Evolutionary conservation across 306 rosid genomes (phyloP).

Genomic region (Dalbergia oliveri): DNA sequence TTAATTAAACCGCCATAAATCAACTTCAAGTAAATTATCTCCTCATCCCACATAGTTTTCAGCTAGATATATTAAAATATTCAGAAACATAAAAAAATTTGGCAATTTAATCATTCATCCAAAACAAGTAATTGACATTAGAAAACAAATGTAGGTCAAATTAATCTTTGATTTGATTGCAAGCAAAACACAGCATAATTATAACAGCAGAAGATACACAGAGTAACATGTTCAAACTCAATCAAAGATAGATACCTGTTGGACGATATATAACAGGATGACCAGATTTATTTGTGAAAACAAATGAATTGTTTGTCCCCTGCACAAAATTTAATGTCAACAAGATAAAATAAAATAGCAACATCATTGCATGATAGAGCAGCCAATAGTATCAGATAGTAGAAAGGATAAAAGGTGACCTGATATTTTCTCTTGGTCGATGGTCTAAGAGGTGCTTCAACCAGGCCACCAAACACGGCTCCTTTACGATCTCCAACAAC

Average conservation of each 20-base stretch:
- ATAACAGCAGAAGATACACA: conserved; percentile 19
- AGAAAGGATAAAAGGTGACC: conserved; percentile 55
- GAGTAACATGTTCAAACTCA: conserved; percentile 4
- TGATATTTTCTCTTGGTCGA: conserved; percentile 82
- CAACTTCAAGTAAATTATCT: neutral
- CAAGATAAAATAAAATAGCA: conserved; percentile 14
- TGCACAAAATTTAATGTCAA: conserved; percentile 56
- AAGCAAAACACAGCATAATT: conserved; percentile 8
- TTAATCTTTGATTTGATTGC: conserved; percentile 9
- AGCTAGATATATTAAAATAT: conserved; percentile 7
- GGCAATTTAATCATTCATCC: conserved; percentile 2
- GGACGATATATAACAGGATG: conserved; percentile 80
- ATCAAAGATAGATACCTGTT: conserved; percentile 66
- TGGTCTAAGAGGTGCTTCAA: conserved; percentile 91
- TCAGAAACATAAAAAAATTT: neutral
- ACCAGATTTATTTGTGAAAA: conserved; percentile 77
- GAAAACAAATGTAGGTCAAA: conserved; percentile 10
- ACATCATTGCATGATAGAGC: conserved; percentile 35
- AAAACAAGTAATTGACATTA: conserved; percentile 8
- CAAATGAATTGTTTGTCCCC: conserved; percentile 92
- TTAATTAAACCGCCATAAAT: too few species aligned
- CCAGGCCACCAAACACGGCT: conserved; percentile 91
- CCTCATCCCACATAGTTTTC: neutral
- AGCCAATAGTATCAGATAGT: conserved; percentile 9
- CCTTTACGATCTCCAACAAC: conserved; percentile 92